These are phyloP conservation scores for Talaromyces marneffei DNA, from an alignment of 2,329 filamentous ascomycete species.

Conservation along the genomic window DNA sequence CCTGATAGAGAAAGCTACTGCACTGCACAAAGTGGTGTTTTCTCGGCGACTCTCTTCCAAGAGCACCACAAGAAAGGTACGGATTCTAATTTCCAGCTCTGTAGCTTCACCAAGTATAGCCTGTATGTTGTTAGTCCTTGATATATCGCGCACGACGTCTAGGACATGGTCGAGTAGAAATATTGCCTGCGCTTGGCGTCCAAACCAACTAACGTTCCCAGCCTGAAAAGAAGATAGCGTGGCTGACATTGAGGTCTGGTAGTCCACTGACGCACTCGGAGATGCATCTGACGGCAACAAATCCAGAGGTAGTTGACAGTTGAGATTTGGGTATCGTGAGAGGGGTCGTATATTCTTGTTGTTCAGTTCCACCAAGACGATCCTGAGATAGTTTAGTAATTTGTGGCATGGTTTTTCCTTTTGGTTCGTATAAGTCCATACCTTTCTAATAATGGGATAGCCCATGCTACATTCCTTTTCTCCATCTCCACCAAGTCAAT, in stretches of 20 bases:
- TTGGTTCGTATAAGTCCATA: neutral
- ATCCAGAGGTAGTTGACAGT: neutral
- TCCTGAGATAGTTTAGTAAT: neutral
- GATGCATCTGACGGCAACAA: neutral
- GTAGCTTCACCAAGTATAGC: neutral
- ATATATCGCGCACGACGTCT: neutral
- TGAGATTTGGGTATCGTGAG: neutral
- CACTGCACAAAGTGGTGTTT: conserved; percentile 2
- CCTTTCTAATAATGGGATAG: conserved; percentile 10
- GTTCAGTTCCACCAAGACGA: conserved; percentile 10
- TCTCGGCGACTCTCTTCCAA: conserved; percentile 6
- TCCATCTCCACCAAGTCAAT: neutral
- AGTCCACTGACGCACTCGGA: neutral
- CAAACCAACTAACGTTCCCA: conserved; percentile 1
- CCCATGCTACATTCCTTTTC: conserved; percentile 3
- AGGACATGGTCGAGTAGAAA: conserved; percentile 4
- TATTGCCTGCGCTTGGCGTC: conserved; percentile 1
- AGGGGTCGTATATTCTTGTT: neutral
- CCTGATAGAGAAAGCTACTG: conserved; percentile 12
- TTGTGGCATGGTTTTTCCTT: neutral
- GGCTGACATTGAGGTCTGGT: neutral
- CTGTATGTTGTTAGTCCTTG: neutral
- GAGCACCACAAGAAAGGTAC: neutral
- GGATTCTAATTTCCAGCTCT: neutral
- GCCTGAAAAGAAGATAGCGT: neutral